phyloP scores from a whole-genome alignment of 148 eudicot genomes.

The Rhododendron williamsianum region DNA sequence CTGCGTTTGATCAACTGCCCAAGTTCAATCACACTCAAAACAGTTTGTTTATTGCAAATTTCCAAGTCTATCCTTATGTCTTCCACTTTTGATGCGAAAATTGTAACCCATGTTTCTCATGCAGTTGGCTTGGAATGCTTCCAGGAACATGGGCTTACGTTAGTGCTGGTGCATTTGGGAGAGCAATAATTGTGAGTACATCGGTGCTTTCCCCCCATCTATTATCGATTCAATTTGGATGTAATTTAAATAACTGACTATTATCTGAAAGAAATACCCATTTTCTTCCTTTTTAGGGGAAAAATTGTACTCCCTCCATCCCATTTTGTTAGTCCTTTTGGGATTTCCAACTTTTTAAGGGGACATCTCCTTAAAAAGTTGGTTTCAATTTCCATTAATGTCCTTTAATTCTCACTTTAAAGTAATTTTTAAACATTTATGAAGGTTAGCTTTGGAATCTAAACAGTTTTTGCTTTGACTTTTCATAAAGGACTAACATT shows the following conservation, averaged over 20 bases:
- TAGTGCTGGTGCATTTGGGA: conserved; percentile 98
- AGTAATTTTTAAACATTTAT: no score
- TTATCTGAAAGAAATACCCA: neutral
- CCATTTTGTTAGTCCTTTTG: neutral
- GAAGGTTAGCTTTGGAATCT: no score
- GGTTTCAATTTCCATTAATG: neutral
- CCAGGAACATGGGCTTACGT: conserved; percentile 98
- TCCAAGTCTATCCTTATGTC: neutral
- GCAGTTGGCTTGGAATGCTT: conserved; percentile 99
- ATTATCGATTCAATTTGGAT: neutral
- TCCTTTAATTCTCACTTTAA: neutral
- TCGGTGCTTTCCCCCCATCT: neutral
- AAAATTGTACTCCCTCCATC: neutral
- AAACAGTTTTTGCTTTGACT: no score
- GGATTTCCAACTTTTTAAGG: neutral
- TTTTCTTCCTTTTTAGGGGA: neutral
- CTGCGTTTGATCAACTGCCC: neutral
- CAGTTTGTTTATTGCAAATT: neutral
- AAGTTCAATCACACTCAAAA: neutral
- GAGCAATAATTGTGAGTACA: conserved; percentile 85
- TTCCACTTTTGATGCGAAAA: neutral
- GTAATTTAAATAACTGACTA: neutral
- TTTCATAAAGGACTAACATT: no score
- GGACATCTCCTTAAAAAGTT: neutral
- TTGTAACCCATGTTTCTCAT: conserved; percentile 9